These are phyloP conservation scores for Neohortaea acidophila DNA, from an alignment of 495 filamentous ascomycete genomes.

Conservation along the genomic window DNA sequence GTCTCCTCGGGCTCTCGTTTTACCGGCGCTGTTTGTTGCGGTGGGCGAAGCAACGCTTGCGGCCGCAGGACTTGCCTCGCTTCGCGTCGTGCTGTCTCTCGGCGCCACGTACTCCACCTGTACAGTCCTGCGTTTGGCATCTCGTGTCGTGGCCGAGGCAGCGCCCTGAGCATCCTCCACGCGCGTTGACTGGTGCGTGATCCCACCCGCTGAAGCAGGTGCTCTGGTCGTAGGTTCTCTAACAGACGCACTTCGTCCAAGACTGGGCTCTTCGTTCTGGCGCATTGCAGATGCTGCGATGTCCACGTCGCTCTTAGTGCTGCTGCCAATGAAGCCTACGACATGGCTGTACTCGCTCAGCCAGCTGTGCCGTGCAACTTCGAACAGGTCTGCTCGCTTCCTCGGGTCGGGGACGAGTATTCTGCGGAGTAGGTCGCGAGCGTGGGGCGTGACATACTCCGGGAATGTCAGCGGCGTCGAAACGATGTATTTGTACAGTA, in stretches of 20 bases:
- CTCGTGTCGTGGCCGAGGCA: slow-evolving; percentile 41
- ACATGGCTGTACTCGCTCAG: slow-evolving; percentile 89
- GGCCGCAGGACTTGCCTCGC: slow-evolving; percentile 33
- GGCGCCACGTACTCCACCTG: slow-evolving; percentile 98
- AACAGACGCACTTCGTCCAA: slow-evolving; percentile 79
- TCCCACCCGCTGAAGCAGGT: slow-evolving; percentile 41
- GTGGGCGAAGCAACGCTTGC: slow-evolving; percentile 17
- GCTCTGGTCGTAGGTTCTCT: slow-evolving; percentile 63
- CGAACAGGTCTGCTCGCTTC: slow-evolving; percentile 89
- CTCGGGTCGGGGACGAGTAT: slow-evolving; percentile 94
- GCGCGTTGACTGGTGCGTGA: slow-evolving; percentile 59
- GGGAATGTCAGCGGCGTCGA: slow-evolving; percentile 94
- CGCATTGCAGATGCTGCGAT: slow-evolving; percentile 67
- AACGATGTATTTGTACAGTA: slow-evolving; percentile 98
- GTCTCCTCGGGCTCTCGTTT: slow-evolving; percentile 37
- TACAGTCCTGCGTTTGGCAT: slow-evolving; percentile 84
- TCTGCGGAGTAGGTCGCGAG: slow-evolving; percentile 75
- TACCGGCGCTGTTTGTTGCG: too few species aligned
- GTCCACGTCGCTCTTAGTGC: slow-evolving; percentile 71
- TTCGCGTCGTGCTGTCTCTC: slow-evolving; percentile 59
- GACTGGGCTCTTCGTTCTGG: slow-evolving; percentile 49
- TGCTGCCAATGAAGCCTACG: slow-evolving; percentile 91
- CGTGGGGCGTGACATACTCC: slow-evolving; percentile 97
- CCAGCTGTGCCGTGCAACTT: slow-evolving; percentile 97
- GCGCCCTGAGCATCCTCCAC: slow-evolving; percentile 38